phyloP scores from a whole-genome alignment of 129 eudicot genomes.

The Erigeron canadensis region DNA sequence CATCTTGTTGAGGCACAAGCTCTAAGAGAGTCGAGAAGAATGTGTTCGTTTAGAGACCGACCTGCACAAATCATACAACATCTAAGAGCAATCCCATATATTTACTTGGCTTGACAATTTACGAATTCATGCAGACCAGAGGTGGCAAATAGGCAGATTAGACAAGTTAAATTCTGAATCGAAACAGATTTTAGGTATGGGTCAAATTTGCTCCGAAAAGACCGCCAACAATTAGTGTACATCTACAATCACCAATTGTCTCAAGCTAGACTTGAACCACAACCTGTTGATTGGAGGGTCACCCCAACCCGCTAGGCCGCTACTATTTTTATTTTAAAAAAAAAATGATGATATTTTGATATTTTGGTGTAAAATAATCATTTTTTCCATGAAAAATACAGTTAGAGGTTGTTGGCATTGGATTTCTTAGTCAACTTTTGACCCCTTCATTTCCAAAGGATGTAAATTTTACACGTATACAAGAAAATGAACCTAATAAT shows the following conservation, averaged over 20 bases:
- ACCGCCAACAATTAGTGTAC: too few relatives aligned
- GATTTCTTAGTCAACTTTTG: neutral
- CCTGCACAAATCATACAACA: slow-evolving; percentile 41
- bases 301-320: too few relatives aligned
- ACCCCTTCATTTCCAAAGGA: neutral
- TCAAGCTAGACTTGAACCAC: too few relatives aligned
- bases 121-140: neutral
- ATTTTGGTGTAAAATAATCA: too few relatives aligned
- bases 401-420: neutral
- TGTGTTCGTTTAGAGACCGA: slow-evolving; percentile 59
- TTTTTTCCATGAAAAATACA: too few relatives aligned
- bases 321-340: too few relatives aligned
- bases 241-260: too few relatives aligned
- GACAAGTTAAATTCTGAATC: too few relatives aligned
- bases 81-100: neutral
- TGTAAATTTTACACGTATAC: neutral
- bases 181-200: too few relatives aligned
- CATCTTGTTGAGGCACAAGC: slow-evolving; percentile 39
- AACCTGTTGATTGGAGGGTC: too few relatives aligned
- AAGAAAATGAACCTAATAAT: neutral
- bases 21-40: slow-evolving; percentile 57
- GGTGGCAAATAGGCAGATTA: neutral
- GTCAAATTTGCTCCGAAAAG: too few relatives aligned
- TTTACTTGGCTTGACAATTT: neutral
- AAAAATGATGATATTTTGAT: too few relatives aligned